These are phyloP conservation scores for Pulveroboletus frians DNA, from an alignment of 768 basidiomycete species.

Conservation along the genomic window DNA sequence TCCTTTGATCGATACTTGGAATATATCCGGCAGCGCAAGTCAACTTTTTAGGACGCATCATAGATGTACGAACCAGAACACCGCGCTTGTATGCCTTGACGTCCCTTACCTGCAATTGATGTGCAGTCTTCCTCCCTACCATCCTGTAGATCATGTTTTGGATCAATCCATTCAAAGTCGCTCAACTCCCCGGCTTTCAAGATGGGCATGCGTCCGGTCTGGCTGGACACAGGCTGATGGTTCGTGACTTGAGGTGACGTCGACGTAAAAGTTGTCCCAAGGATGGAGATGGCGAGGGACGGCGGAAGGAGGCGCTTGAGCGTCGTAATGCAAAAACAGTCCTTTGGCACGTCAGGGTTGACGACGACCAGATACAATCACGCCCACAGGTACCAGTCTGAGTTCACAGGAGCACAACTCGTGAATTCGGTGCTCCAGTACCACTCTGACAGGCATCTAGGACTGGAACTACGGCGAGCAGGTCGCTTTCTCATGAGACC, in stretches of 20 bases:
- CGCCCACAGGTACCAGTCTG: constrained; percentile 31
- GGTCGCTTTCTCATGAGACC: constrained; percentile 11
- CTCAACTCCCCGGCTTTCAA: constrained; percentile 32
- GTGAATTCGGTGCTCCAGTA: constrained; percentile 10
- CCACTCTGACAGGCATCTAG: constrained; percentile 14
- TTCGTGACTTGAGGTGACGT: constrained; percentile 34
- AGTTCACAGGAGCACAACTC: constrained; percentile 12
- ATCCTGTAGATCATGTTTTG: constrained; percentile 52
- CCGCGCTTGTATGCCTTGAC: constrained; percentile 53
- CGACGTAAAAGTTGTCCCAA: constrained; percentile 21
- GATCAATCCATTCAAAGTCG: constrained; percentile 64
- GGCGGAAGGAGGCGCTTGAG: constrained; percentile 19
- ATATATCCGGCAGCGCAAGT: constrained; percentile 14
- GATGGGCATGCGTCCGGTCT: constrained; percentile 54
- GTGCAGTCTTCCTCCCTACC: constrained; percentile 69
- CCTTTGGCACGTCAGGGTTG: constrained; percentile 40
- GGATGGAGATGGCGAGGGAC: constrained; percentile 35
- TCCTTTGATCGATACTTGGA: constrained; percentile 11
- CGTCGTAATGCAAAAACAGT: constrained; percentile 22
- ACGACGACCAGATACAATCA: constrained; percentile 43
- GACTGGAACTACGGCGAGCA: neutral
- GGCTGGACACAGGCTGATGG: constrained; percentile 43
- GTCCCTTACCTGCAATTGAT: constrained; percentile 57
- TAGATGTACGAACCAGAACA: constrained; percentile 46
- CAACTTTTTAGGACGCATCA: constrained; percentile 6